A percentile compares a stretch with the other conserved stretches of the same genome.
Conservation (phyloP, 2,329 filamentous ascomycete species). For the Bipolaris cookei region DNA sequence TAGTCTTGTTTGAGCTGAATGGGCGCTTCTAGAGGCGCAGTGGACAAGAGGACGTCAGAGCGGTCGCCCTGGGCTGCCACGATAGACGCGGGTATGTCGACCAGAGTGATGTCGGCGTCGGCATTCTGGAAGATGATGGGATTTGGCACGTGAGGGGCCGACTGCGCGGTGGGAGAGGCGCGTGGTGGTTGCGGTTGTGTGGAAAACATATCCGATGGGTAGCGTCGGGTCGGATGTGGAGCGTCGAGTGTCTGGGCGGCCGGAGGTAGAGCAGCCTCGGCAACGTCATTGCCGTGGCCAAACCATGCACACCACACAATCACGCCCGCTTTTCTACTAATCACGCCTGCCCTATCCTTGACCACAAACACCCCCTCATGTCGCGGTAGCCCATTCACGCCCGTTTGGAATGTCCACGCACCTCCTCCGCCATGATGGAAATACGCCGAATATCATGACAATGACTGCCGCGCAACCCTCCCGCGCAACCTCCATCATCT, state of each 20-base stretch:
- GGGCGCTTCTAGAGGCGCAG: slow-evolving; percentile 53
- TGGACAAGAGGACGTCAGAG: slow-evolving; percentile 56
- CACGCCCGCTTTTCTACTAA: slow-evolving; percentile 14
- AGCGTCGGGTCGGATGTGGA: slow-evolving; percentile 18
- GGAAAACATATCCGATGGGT: slow-evolving; percentile 17
- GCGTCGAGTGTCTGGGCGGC: slow-evolving; percentile 3
- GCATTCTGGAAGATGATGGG: slow-evolving; percentile 62
- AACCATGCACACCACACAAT: slow-evolving; percentile 16
- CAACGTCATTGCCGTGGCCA: slow-evolving; percentile 16
- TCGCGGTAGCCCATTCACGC: slow-evolving; percentile 26
- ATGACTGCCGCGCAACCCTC: slow-evolving; percentile 34
- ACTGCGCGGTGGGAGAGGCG: not conserved
- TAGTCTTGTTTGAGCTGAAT: slow-evolving; percentile 56
- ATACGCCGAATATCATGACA: slow-evolving; percentile 41
- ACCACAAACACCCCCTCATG: slow-evolving; percentile 20
- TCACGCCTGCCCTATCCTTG: not conserved
- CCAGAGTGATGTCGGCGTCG: slow-evolving; percentile 59
- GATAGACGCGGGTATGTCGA: slow-evolving; percentile 75
- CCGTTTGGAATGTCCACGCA: slow-evolving; percentile 48
- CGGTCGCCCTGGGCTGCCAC: slow-evolving; percentile 66
- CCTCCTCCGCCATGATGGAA: slow-evolving; percentile 48
- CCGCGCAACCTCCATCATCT: slow-evolving; percentile 31
- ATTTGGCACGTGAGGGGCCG: not conserved
- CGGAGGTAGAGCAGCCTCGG: slow-evolving; percentile 18
- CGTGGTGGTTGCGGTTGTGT: slow-evolving; percentile 3